Evolutionary conservation across 345 rosid genomes (phyloP).

Genomic region (Eucalyptus polyanthemos): DNA sequence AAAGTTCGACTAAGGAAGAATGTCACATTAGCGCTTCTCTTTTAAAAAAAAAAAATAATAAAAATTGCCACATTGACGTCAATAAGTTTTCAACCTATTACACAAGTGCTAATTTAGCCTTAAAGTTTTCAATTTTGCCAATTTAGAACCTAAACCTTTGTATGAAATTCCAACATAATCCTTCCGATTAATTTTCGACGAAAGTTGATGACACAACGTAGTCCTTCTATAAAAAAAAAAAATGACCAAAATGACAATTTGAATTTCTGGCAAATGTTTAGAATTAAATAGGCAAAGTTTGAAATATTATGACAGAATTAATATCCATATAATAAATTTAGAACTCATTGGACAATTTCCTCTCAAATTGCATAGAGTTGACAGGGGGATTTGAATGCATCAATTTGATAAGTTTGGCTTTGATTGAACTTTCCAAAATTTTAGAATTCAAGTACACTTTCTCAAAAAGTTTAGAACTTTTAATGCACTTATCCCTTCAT

Average conservation of each 20-base stretch:
- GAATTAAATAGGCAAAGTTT: neutral
- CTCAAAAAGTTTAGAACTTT: accelerated
- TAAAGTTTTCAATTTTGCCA: neutral
- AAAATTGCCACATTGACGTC: neutral
- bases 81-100: neutral
- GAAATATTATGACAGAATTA: neutral
- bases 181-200: neutral
- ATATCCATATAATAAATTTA: neutral
- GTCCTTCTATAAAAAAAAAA: neutral
- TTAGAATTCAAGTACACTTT: neutral
- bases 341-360: neutral
- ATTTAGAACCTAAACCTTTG: neutral
- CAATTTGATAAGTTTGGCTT: neutral
- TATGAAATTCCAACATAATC: accelerated
- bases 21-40: neutral
- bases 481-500: neutral
- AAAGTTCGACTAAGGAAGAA: neutral
- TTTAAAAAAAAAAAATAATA: neutral
- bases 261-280: accelerated
- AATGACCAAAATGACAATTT: neutral
- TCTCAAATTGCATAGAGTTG: no score
- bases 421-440: neutral
- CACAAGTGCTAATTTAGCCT: accelerated
- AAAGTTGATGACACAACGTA: neutral
- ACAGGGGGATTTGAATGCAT: neutral